These are phyloP conservation scores for Heliosperma pusillum DNA, from an alignment of 148 eudicot genomes.

Conservation along the genomic window DNA sequence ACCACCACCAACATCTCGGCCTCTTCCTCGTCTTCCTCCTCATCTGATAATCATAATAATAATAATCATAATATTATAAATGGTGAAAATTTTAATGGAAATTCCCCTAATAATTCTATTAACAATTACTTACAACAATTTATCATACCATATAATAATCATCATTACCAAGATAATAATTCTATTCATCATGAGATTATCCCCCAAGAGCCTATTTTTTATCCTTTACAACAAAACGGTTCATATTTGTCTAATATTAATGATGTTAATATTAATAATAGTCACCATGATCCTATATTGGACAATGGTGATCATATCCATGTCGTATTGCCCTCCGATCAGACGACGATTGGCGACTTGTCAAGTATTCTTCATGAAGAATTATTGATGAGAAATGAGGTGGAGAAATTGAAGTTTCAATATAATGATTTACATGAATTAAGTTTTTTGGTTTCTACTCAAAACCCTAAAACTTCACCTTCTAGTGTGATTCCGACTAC, in stretches of 20 bases:
- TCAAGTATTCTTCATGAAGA: conserved; percentile 51
- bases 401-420: conserved; percentile 37
- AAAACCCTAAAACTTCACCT: conserved; percentile 14
- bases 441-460: conserved; percentile 34
- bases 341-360: conserved; percentile 31
- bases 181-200: conserved; percentile 8
- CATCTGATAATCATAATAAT: conserved; percentile 46
- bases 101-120: conserved; percentile 67
- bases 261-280: neutral
- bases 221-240: conserved; percentile 39
- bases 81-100: conserved; percentile 26
- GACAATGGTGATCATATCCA: conserved; percentile 8
- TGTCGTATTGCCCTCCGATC: conserved; percentile 15
- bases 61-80: conserved; percentile 9
- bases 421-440: conserved; percentile 24
- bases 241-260: conserved; percentile 21
- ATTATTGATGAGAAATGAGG: conserved; percentile 35
- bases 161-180: neutral
- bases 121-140: conserved; percentile 32
- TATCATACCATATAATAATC: neutral
- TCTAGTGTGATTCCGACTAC: conserved; percentile 26
- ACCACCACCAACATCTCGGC: conserved; percentile 24
- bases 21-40: conserved; percentile 33
- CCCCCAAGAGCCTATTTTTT: conserved; percentile 29
- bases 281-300: neutral